Evolutionary conservation across 306 rosid genomes (phyloP), one percentile per base, ranked within the genome.

Genomic region (Cucurbita argyrosperma): DNA sequence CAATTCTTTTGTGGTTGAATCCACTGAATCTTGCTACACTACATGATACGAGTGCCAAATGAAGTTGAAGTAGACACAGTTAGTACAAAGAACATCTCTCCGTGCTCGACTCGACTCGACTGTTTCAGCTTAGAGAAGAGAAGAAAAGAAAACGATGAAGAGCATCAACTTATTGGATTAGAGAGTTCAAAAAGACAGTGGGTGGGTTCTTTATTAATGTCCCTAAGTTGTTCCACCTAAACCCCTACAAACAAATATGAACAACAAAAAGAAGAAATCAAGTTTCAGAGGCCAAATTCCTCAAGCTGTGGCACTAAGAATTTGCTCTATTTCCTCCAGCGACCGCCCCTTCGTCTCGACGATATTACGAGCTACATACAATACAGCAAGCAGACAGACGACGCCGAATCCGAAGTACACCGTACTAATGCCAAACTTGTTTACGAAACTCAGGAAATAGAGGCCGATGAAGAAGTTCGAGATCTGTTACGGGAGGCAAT

Each of bases 291-390:
- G 7, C n/a, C 10, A 45, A 53, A 37, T 47, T 16, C 76, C 74
- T 90, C 84, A 90, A 74, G 80, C 64, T 63, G 92, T 66, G 26
- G 92, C 46, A 57, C 81, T 89, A 10, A 94, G 91, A 23, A 89
- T 97, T 3, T 84, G 88, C 77, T 94, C 98, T 51, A 94, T 94
- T 81, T 91, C 98, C 83, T 94, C 98, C 87, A 94, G 74, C 0
- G 98, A 94, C 47, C 97, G 85, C 19, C 98, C 98, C 85, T 94
- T 94, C 0, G 98, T 94, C 86, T 94, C 98, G 52, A 94, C 97
- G 1, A 94, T 92, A 13, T 90, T 94, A 70, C 90, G 80, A 4
- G 96, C 79, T 81, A 89, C 80, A 90, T 94, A 94, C 82, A 90
- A 11, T 79, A 94, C 95, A 35, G 97, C 98, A 30, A 94, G 96